Base-by-base conservation (phyloP, 805 yeast species). In the Kodamaea leandrae region DNA sequence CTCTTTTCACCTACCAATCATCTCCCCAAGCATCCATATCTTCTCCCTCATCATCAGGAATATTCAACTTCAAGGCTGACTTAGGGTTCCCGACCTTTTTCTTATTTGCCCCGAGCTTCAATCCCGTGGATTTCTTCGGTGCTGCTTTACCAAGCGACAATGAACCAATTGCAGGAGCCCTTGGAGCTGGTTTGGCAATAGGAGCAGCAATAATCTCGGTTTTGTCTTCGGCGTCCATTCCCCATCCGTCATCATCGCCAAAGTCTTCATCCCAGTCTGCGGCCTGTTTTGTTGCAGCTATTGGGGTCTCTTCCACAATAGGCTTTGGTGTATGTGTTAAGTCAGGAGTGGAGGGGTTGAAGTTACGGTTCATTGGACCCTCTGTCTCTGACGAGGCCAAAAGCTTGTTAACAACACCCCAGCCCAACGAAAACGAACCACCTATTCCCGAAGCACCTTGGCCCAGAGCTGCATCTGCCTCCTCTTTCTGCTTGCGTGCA, bases 331-430 rank as follows among this genome's bases (percentile, higher is more conserved):
- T 53, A 17, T 63, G 43, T 4, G 63, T 57, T 30, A 66, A 44
- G 33, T 66, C 70, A 1, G 71, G 70, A 2, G 71, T 65, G 1
- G 71, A 64, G 9, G 46, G 43, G 43, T 67, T 61, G 46, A 68
- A 55, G 3, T 67, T 62, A n/a, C 61, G 56, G 41, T 68, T 60
- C 45, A 69, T 49, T 19, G 57, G 53, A 0, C 72, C 72, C 8
- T 56, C 56, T 1, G 60, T 55, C 7, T 55, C 57, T 1, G 61
- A 54, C 1, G 64, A 32, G 2, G 67, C 52, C 4, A 65, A 66
- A 7, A 67, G 49, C 41, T 61, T 65, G 44, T 59, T 65, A 17
- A 67, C 62, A 37, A 64, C 53, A 29, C 52, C 57, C 73, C 73
- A 68, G 2, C 71, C 69, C 44, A 66, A 57, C 1, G 60, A 44